Base-by-base conservation (phyloP, 1,284 basidiomycete species). In the Gymnopus androsaceus region DNA sequence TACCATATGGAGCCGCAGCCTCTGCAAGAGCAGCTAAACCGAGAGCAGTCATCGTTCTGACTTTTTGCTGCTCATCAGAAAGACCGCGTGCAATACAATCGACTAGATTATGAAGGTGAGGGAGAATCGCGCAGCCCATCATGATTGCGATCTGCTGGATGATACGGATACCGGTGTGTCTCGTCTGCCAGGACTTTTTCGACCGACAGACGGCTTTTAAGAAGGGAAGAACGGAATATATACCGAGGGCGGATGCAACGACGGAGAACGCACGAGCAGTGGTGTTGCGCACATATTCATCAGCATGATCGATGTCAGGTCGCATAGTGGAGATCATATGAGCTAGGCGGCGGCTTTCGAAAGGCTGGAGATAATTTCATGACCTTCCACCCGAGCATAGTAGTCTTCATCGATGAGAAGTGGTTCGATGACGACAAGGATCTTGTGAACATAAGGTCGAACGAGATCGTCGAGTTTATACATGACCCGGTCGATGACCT, bases 271-370 rank as follows among this genome's bases (percentile, higher is more conserved):
- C 97, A 64, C 97, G 90, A 34, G 97, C 96, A 9, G 97, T 99
- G 33, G 97, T 99, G 73, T 99, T 99, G 59, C 97, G 92, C 23
- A 99, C 96, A 65, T 99, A 99, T 74, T 99, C 97, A 72, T 99
- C 97, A 40, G 96, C 95, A 67, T 99, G 96, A 73, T 99, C 96
- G 64, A 99, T 99, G 80, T 99, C 96, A 3, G 97, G 97, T 66
- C 96, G 90, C 96, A 99, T 99, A 19, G 96, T 99, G 34, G 96
- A 99, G 67, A 99, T 99, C 97, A 99, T 99, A 74, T 99, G 97
- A 2, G 96, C 97, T 21, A 99, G 87, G 74, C 96, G 30, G 97
- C 96, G 2, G 97, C 97, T 73, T 99, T 99, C 46, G 97, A 97
- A 48, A 99, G 78, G 73, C 99, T 99, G 67, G 94, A 96, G 67